These are phyloP conservation scores for Arabidopsis lyrata DNA, from an alignment of 441 rosid genomes.

Conservation along the genomic window DNA sequence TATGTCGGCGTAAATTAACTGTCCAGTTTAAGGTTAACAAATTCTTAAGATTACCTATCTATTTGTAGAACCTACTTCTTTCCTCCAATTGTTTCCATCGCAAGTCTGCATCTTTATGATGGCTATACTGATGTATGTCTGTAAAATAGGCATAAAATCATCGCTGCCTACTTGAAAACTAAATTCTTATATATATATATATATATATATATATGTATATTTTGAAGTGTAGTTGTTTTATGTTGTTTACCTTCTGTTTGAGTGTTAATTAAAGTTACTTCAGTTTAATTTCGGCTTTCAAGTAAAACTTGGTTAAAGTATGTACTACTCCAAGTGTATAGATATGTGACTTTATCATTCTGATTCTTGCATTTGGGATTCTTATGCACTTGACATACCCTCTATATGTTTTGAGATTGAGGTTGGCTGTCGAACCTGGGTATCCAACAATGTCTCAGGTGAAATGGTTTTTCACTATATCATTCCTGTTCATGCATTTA, in stretches of 20 bases:
- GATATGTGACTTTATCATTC: constrained; percentile 8
- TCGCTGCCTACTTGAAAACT: constrained; percentile 1
- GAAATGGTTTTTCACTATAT: constrained; percentile 31
- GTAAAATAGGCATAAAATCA: no score
- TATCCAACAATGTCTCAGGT: constrained; percentile 88
- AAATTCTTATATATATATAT: neutral
- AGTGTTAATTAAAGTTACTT: neutral
- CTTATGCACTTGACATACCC: constrained; percentile 82
- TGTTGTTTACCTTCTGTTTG: neutral
- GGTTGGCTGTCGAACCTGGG: constrained; percentile 96
- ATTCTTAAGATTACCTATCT: neutral
- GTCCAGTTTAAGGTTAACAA: neutral
- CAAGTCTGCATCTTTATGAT: neutral
- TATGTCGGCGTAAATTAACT: neutral
- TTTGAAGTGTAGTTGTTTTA: neutral
- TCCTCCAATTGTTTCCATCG: neutral
- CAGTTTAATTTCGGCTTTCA: neutral
- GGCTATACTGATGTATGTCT: neutral
- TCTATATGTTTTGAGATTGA: constrained; percentile 88
- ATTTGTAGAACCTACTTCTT: neutral
- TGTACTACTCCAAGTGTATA: no score
- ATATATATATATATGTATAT: neutral
- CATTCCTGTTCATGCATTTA: constrained; percentile 12
- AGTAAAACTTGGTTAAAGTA: constrained; percentile 1
- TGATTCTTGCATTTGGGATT: constrained; percentile 25